Conservation (phyloP, 108 stramenopile species). For the Schizochytrium sp. region DNA sequence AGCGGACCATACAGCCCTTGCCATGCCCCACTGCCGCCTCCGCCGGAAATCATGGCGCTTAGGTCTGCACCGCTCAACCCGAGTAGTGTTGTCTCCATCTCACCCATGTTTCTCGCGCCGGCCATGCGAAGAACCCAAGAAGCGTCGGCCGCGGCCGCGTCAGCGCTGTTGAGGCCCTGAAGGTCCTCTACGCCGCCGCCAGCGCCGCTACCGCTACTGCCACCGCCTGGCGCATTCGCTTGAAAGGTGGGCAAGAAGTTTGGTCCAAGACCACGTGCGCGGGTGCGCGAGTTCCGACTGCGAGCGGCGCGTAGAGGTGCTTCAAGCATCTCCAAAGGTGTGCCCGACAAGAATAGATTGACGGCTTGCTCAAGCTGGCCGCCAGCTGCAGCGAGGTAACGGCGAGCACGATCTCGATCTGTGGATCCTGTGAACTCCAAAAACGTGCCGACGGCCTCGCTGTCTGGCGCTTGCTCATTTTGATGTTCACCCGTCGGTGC, state of each 20-base stretch:
- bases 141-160: not conserved
- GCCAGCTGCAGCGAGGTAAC: not conserved
- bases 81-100: not conserved
- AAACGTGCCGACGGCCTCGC: not conserved
- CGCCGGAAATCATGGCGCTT: not conserved
- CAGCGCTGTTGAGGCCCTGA: not conserved
- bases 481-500: too few relatives aligned
- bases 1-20: too few relatives aligned
- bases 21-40: not conserved
- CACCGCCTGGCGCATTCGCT: not conserved
- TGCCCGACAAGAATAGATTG: not conserved
- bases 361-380: slow-evolving; percentile 1
- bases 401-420: not conserved
- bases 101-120: not conserved
- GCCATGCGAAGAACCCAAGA: not conserved
- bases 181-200: not conserved
- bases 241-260: not conserved
- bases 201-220: not conserved
- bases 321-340: not conserved
- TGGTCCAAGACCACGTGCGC: not conserved
- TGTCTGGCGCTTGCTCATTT: not conserved
- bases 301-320: not conserved
- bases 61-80: not conserved
- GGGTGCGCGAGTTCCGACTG: not conserved
- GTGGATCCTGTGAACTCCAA: not conserved